phyloP scores from a whole-genome alignment of 495 filamentous ascomycete species.

The Neurospora sp. region DNA sequence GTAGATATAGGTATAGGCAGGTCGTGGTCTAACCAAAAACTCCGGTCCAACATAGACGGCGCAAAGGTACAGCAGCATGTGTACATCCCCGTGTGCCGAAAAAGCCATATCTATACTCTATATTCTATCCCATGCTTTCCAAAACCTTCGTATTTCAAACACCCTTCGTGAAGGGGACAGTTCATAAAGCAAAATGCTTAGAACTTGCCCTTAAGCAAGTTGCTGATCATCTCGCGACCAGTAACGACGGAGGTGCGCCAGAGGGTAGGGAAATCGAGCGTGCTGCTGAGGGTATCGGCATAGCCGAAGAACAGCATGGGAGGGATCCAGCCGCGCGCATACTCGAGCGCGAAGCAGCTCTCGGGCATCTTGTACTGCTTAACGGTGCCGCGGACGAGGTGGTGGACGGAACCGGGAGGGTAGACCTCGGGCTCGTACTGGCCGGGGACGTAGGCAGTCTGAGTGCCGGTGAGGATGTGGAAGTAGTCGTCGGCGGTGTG shows the following conservation, averaged over 20 bases:
- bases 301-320: conserved; percentile 83
- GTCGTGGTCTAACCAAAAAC: not conserved
- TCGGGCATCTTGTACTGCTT: conserved; percentile 82
- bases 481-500: conserved; percentile 92
- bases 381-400: conserved; percentile 61
- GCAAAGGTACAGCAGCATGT: not conserved
- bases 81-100: not conserved
- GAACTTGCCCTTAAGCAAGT: conserved; percentile 62
- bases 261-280: conserved; percentile 66
- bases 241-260: conserved; percentile 67
- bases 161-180: too few species aligned
- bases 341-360: conserved; percentile 77
- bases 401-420: conserved; percentile 65
- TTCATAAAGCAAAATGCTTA: conserved; percentile 23
- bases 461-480: conserved; percentile 69
- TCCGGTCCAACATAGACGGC: not conserved
- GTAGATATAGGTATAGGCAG: not conserved
- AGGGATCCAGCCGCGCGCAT: conserved; percentile 83
- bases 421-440: conserved; percentile 63
- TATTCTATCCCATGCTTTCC: not conserved
- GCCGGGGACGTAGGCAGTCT: conserved; percentile 63
- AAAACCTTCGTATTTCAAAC: not conserved
- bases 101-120: not conserved
- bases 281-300: conserved; percentile 66
- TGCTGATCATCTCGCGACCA: conserved; percentile 59